Conservation (phyloP, 768 basidiomycete genomes). For the Pisolithus tinctorius region DNA sequence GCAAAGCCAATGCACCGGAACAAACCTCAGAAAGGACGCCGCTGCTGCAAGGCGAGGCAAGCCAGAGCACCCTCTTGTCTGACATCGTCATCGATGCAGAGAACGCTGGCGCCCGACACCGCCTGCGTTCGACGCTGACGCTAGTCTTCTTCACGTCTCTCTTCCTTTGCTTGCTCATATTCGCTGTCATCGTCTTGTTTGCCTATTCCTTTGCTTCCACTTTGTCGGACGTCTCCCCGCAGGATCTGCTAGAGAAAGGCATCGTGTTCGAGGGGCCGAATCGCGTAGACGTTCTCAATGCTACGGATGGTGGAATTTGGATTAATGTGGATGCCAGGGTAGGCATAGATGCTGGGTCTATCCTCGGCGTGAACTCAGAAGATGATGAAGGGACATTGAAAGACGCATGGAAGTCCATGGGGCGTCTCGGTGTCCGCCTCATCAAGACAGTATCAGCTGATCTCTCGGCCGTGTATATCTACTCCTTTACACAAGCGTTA, state of each 20-base stretch:
- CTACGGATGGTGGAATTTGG: conserved; percentile 58
- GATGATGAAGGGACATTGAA: conserved; percentile 37
- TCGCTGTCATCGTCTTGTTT: conserved; percentile 41
- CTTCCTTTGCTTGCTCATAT: conserved; percentile 38
- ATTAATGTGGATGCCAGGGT: conserved; percentile 48
- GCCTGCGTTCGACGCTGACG: conserved; percentile 28
- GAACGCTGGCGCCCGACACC: conserved; percentile 15
- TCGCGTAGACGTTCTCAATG: conserved; percentile 53
- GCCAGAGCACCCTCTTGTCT: conserved; percentile 6
- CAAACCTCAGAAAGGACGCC: conserved; percentile 24
- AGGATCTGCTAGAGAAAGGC: conserved; percentile 50
- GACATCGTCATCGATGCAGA: conserved; percentile 19
- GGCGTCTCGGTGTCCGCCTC: conserved; percentile 56
- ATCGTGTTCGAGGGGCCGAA: conserved; percentile 57
- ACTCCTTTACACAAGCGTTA: conserved; percentile 30
- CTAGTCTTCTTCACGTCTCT: conserved; percentile 56
- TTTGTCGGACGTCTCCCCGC: conserved; percentile 45
- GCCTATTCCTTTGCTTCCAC: conserved; percentile 63
- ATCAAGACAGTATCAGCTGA: conserved; percentile 53
- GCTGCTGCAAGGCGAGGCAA: conserved; percentile 18
- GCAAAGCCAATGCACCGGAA: conserved; percentile 15
- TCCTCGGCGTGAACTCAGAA: conserved; percentile 48
- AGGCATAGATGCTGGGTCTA: conserved; percentile 61
- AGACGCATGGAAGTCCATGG: conserved; percentile 58
- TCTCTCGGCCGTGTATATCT: conserved; percentile 44